phyloP scores from a whole-genome alignment of 2,329 filamentous ascomycete species.

The Colletotrichum cordylinicola region DNA sequence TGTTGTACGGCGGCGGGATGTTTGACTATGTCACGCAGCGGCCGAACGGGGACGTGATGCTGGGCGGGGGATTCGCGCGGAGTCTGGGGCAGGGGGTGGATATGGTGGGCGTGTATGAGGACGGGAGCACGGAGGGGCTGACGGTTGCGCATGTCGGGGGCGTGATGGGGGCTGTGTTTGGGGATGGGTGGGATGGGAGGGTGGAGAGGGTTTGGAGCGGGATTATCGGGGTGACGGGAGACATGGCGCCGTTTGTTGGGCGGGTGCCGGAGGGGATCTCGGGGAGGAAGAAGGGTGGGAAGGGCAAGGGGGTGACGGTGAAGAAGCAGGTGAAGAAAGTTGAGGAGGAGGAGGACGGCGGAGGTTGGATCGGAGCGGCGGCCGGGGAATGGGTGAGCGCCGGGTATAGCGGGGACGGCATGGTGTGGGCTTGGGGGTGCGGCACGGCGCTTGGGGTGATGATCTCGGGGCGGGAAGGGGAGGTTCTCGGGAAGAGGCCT shows the following conservation, averaged over 20 bases:
- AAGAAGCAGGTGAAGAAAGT: background rate
- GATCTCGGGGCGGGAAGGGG: conserved; percentile 44
- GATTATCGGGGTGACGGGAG: conserved; percentile 52
- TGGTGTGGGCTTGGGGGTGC: conserved; percentile 59
- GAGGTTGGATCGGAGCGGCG: background rate
- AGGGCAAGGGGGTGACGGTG: background rate
- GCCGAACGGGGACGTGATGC: conserved; percentile 54
- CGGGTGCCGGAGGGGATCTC: conserved; percentile 33
- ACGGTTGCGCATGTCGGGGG: conserved; percentile 45
- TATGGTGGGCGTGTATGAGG: conserved; percentile 53
- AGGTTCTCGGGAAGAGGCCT: conserved; percentile 29
- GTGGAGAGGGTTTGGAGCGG: conserved; percentile 55
- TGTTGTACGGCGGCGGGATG: conserved; percentile 44
- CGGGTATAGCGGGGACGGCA: conserved; percentile 57
- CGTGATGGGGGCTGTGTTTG: conserved; percentile 47
- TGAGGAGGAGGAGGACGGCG: background rate
- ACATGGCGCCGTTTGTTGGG: conserved; percentile 56
- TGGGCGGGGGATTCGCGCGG: conserved; percentile 57
- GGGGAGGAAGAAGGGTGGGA: conserved; percentile 21
- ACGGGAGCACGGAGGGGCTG: conserved; percentile 44
- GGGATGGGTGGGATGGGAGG: conserved; percentile 39
- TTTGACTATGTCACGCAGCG: conserved; percentile 61
- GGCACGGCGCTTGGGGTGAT: conserved; percentile 53
- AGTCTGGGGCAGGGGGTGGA: conserved; percentile 46
- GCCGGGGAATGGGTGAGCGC: conserved; percentile 57